Evolutionary conservation across 441 rosid species (phyloP).

Genomic region (Populus hybrid): DNA sequence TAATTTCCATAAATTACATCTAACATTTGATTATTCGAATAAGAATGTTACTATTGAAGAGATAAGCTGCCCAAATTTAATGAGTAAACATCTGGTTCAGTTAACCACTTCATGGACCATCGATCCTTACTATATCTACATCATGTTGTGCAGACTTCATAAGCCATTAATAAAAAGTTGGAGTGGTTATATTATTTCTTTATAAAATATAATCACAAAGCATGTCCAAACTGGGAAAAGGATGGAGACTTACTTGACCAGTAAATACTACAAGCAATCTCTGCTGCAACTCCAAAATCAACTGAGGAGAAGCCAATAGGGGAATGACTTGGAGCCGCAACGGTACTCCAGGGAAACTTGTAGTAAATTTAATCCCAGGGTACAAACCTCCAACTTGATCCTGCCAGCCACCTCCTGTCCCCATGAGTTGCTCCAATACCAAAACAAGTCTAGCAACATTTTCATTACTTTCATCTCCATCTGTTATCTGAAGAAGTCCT

Average conservation of each 20-base stretch:
- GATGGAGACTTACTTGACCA: slow-evolving; percentile 67
- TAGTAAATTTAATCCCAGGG: slow-evolving; percentile 78
- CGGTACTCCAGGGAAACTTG: slow-evolving; percentile 87
- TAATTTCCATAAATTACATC: neutral
- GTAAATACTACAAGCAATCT: slow-evolving; percentile 90
- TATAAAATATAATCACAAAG: neutral
- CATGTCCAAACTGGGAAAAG: neutral
- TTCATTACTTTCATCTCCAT: slow-evolving; percentile 75
- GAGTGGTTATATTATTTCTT: neutral
- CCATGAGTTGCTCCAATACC: slow-evolving; percentile 93
- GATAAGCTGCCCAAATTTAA: neutral
- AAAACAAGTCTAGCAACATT: slow-evolving; percentile 86
- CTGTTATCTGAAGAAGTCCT: slow-evolving; percentile 69
- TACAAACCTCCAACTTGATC: slow-evolving; percentile 93
- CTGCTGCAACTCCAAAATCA: slow-evolving; percentile 63
- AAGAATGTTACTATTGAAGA: neutral
- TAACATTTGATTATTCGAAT: neutral
- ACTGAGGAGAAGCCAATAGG: slow-evolving; percentile 56
- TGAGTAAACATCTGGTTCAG: neutral
- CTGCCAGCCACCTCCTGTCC: slow-evolving; percentile 99
- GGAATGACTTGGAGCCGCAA: slow-evolving; percentile 85
- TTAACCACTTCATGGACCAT: neutral
- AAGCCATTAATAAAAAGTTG: neutral
- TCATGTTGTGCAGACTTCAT: neutral
- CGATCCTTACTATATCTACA: neutral